These are phyloP conservation scores for Mallotus repandus DNA, from an alignment of 441 rosid species.

Conservation along the genomic window DNA sequence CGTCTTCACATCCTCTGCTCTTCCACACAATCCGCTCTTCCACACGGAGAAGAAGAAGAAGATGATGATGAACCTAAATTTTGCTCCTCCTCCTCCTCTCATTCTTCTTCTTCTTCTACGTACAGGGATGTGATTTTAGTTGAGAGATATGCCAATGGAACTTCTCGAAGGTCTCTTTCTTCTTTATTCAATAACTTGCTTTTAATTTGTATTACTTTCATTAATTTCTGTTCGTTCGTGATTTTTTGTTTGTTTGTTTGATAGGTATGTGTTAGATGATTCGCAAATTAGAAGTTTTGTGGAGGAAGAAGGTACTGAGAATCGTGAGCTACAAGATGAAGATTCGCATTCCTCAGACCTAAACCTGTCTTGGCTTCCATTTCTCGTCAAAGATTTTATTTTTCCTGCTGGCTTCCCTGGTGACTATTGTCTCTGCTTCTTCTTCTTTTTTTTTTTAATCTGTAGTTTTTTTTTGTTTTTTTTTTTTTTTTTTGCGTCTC, in stretches of 20 bases:
- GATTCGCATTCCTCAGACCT: constrained; percentile 34
- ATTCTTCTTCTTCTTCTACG: neutral
- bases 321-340: constrained; percentile 6
- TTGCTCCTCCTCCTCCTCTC: too few species aligned
- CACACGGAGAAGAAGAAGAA: constrained; percentile 30
- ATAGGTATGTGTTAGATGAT: constrained; percentile 58
- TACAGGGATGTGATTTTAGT: constrained; percentile 48
- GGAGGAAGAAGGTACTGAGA: constrained; percentile 32
- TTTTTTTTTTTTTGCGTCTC: neutral
- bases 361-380: constrained; percentile 62
- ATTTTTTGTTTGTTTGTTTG: constrained; percentile 14
- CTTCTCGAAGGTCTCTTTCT: constrained; percentile 56
- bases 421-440: constrained; percentile 22
- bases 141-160: constrained; percentile 82
- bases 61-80: neutral
- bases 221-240: neutral
- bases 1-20: constrained; percentile 32
- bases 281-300: constrained; percentile 44
- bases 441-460: neutral
- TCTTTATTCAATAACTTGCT: neutral
- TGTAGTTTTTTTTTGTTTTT: neutral
- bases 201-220: too few species aligned
- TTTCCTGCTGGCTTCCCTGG: constrained; percentile 93
- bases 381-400: constrained; percentile 56
- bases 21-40: constrained; percentile 24